phyloP scores from a whole-genome alignment of 1,139 yeast species.

The Protomyces gravidus region DNA sequence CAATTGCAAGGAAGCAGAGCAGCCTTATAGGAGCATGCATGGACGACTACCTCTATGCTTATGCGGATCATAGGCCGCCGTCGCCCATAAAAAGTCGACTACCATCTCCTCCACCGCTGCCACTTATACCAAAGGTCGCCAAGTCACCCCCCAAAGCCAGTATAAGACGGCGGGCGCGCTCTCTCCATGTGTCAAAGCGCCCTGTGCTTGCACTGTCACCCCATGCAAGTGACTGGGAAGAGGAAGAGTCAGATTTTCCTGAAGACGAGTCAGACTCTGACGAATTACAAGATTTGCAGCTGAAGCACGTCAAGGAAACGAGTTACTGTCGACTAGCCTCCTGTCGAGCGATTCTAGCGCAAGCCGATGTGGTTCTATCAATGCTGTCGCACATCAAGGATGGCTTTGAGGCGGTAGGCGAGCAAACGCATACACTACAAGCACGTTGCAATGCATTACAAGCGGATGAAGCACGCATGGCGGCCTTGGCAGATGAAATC shows the following conservation, averaged over 20 bases:
- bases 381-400: constrained; percentile 47
- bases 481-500: constrained; percentile 49
- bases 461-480: constrained; percentile 49
- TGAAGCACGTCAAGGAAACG: neutral
- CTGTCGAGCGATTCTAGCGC: constrained; percentile 43
- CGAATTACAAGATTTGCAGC: neutral
- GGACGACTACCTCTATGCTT: constrained; percentile 26
- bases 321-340: constrained; percentile 37
- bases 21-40: neutral
- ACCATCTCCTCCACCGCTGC: neutral
- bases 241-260: neutral
- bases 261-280: neutral
- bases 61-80: constrained; percentile 7
- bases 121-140: constrained; percentile 3
- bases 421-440: constrained; percentile 63
- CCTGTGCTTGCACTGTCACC: neutral
- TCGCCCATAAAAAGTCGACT: neutral
- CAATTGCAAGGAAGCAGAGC: neutral
- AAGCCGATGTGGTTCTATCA: constrained; percentile 46
- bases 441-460: constrained; percentile 53
- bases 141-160: constrained; percentile 5
- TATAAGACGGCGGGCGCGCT: constrained; percentile 3
- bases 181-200: neutral
- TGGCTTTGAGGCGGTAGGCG: constrained; percentile 54
- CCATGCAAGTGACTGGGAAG: constrained; percentile 8